phyloP scores from a whole-genome alignment of 2,329 filamentous ascomycete genomes.

The Ophiostoma novo-ulmi region DNA sequence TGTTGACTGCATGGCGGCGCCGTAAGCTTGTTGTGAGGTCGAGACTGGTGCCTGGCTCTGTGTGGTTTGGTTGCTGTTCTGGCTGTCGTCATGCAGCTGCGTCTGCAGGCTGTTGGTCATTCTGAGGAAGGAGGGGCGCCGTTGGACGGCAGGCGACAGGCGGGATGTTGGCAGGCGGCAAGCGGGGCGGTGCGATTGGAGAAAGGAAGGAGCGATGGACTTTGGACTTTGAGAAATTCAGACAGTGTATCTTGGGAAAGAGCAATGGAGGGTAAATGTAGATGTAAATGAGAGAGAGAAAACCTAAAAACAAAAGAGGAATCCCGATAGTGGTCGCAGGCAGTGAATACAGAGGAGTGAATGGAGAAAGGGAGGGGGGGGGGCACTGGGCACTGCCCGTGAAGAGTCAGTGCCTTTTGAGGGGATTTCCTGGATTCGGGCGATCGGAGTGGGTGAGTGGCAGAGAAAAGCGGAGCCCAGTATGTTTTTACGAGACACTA shows the following conservation, averaged over 20 bases:
- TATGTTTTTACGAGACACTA: background rate
- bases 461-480: background rate
- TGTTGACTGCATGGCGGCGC: background rate
- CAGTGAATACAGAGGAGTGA: background rate
- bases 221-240: background rate
- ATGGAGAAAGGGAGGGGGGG: background rate
- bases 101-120: constrained; percentile 14
- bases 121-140: constrained; percentile 2
- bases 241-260: background rate
- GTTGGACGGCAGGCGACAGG: background rate
- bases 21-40: background rate
- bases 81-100: constrained; percentile 8
- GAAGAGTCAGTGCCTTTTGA: background rate
- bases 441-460: constrained; percentile 7
- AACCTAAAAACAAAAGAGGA: background rate
- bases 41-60: background rate
- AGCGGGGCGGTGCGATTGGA: constrained; percentile 5
- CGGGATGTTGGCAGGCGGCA: background rate
- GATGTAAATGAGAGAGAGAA: too few species aligned
- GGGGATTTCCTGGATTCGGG: constrained; percentile 8
- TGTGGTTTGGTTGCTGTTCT: background rate
- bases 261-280: background rate
- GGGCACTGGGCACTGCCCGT: too few species aligned
- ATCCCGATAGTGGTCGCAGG: background rate
- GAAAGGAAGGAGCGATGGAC: background rate